Evolutionary conservation across 257 asterid genomes (phyloP), one percentile per base, ranked within the genome.

Genomic region (Jacaranda copaia): DNA sequence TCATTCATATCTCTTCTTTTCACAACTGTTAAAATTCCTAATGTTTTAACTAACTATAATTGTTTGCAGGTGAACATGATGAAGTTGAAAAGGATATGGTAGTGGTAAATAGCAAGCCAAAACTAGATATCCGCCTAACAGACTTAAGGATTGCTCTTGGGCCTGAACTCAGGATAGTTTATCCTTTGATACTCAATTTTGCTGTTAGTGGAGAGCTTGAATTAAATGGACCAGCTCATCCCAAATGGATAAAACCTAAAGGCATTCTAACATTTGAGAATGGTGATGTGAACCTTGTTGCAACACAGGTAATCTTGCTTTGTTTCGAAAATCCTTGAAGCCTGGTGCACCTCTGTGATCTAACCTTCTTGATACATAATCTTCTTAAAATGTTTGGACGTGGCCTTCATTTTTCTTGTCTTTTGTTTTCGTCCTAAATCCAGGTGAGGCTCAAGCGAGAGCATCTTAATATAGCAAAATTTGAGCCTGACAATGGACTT

Each of bases 201-300:
- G 99, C 97, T 74, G 87, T 96, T 70, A 91, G 97, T 79, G 99
- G 99, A 78, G 99, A 93, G 85, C 97, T 96, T 49, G 99, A 96
- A 76, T 86, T 96, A 80, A 93, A 96, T 81, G 99, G 99, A 55
- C 88, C 84, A 19, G 99, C 98, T 77, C 97, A 93, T 86, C 93
- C 98, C 48, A 93, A 96, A 77, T 86, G 85, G 94, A 93, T 96
- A 86, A 93, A 89, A 81, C 98, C 99, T 67, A 93, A 87, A 86
- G 99, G 99, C 72, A 63, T 90, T 76, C 82, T 96, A 72, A 87
- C 88, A 25, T 96, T 96, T 39, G 99, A 93, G 88, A 96, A 96
- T 72, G 99, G 99, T 56, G 97, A 96, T 80, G 97, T 96, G 68
- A 96, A 87, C 86, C 99, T 96, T 76, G 99, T 96, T n/a, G 99